Conservation (phyloP, 768 basidiomycete genomes). For the Mycena rebaudengoi region DNA sequence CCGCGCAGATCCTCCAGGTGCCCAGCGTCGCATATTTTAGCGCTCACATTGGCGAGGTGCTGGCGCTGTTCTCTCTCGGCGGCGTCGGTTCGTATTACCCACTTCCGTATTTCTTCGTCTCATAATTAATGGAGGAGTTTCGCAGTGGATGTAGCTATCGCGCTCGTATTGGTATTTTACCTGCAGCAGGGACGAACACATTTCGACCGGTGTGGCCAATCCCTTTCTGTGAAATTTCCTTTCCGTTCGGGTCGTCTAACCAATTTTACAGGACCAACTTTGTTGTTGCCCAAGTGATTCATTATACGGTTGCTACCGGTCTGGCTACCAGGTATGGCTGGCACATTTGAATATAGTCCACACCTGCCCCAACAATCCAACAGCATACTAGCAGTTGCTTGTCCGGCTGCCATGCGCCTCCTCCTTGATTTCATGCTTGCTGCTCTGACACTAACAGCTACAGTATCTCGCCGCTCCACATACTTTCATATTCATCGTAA, state of each 20-base stretch:
- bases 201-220: conserved; percentile 17
- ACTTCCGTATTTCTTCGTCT: not conserved
- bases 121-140: not conserved
- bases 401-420: conserved; percentile 9
- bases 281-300: conserved; percentile 5
- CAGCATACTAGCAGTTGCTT: conserved; percentile 17
- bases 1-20: not conserved
- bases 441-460: not conserved
- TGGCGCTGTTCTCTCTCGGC: conserved; percentile 6
- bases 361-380: not conserved
- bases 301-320: conserved; percentile 21
- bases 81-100: not conserved
- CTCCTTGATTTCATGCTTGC: not conserved
- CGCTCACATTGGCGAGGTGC: not conserved
- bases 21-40: conserved; percentile 11
- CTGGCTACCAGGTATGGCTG: conserved; percentile 21
- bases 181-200: conserved; percentile 15
- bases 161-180: conserved; percentile 17
- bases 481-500: conserved; percentile 33
- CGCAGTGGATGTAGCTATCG: conserved; percentile 18
- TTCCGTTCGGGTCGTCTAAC: not conserved
- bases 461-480: conserved; percentile 29
- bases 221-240: not conserved
- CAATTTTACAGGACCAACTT: conserved; percentile 12
- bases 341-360: not conserved